Base-by-base conservation (phyloP, 2,329 filamentous ascomycete species). In the Alternaria ventricosa region DNA sequence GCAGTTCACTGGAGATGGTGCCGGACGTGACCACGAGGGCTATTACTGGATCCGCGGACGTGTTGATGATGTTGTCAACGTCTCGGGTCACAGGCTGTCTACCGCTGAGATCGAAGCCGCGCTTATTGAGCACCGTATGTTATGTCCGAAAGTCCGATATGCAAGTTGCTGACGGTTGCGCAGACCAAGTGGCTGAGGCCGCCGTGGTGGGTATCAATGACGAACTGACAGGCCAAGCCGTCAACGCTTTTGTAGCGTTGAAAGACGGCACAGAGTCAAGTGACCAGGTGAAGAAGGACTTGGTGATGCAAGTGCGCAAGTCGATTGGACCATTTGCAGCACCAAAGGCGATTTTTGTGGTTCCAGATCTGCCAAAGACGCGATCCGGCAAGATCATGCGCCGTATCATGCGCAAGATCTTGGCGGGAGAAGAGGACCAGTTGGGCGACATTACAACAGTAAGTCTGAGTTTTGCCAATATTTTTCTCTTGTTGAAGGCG, bases 21-120 rank as follows among this genome's bases (percentile, higher is more conserved):
- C 96, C 60, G 96, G 92, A 64, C 92, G 96, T 78, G 96, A 99
- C 80, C 92, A 97, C 82, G 96, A 99, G 76, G 96, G 96, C 61
- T 99, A 97, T 86, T 99, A 98, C 89, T 99, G 96, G 96, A 99
- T 99, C 80, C 93, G 96, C 67, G 96, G 96, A 70, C 94, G 96
- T 81, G 96, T 99, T 57, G 96, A 99, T 78, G 96, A 99, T 76
- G 96, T 99, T 46, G 95, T 99, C 81, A 99, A 99, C 82, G 96
- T 99, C 66, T 96, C 92, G 73, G 96, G 96, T 27, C 96, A 99
- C 82, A 91, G 96, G 80, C 87, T 99, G 67, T 98, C 95, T 15
- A 99, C 96, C 10, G 95, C 96, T 36, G 96, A 99, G 82, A 99
- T 99, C 70, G 96, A 99, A 83, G 96, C 96, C 27, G 96, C 96